These are phyloP conservation scores for Fusarium tricinctum DNA, from an alignment of 2,329 filamentous ascomycete species.

Conservation along the genomic window DNA sequence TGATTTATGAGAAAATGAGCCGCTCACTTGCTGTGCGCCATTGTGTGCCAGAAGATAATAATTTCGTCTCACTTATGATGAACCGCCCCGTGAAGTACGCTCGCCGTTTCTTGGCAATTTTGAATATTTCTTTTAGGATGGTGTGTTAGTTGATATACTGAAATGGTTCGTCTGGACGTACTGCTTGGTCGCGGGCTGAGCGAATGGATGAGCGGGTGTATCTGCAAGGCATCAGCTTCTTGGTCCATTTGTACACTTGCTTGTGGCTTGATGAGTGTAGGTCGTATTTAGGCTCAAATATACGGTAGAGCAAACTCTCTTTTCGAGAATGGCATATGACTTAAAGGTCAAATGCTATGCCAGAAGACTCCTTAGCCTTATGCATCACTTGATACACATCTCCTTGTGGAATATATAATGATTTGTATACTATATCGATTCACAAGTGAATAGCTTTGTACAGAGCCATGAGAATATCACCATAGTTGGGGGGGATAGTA, in stretches of 20 bases:
- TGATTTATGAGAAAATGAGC: not conserved
- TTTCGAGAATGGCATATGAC: not conserved
- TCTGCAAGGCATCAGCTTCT: conserved; percentile 42
- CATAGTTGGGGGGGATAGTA: not conserved
- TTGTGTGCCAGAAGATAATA: conserved; percentile 11
- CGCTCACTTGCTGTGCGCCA: conserved; percentile 32
- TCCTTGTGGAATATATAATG: not conserved
- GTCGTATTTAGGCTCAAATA: not conserved
- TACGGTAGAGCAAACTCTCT: not conserved
- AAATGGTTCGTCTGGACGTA: conserved; percentile 15
- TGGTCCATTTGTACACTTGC: not conserved
- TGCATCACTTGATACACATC: not conserved
- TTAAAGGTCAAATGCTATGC: not conserved
- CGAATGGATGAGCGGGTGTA: conserved; percentile 60
- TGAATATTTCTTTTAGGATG: conserved; percentile 20
- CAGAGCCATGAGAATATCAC: not conserved
- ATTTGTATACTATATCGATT: not conserved
- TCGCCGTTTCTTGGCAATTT: conserved; percentile 37
- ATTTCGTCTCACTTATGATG: conserved; percentile 6
- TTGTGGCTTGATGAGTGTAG: not conserved
- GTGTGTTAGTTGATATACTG: conserved; percentile 11
- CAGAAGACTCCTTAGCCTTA: not conserved
- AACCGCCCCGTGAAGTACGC: conserved; percentile 26
- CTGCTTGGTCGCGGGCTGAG: conserved; percentile 54
- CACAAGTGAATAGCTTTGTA: not conserved